Conservation (phyloP, 768 basidiomycete genomes). For the Boletales sp. region DNA sequence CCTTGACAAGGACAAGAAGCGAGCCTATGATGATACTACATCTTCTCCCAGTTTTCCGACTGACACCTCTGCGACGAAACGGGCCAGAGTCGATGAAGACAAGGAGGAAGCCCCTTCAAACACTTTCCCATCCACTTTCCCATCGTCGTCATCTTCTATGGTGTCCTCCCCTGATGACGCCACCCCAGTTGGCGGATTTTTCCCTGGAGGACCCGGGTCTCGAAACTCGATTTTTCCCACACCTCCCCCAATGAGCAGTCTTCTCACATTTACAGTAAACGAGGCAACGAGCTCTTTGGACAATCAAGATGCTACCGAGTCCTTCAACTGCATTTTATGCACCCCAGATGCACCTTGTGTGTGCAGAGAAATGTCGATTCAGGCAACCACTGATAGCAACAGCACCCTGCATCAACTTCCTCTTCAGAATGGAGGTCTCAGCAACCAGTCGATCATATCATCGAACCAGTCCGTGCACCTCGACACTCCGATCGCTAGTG, state of each 20-base stretch:
- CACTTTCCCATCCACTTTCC: conserved; percentile 21
- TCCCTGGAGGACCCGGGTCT: conserved; percentile 30
- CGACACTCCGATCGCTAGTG: conserved; percentile 23
- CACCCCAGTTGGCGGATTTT: conserved; percentile 25
- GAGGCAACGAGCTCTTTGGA: conserved; percentile 33
- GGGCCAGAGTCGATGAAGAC: conserved; percentile 29
- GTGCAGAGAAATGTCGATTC: conserved; percentile 63
- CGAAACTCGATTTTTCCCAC: conserved; percentile 28
- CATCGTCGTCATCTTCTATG: conserved; percentile 43
- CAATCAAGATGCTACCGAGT: conserved; percentile 26
- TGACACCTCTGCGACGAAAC: conserved; percentile 35
- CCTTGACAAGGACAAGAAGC: conserved; percentile 48
- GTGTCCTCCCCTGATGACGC: conserved; percentile 49
- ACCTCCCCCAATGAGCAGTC: conserved; percentile 26
- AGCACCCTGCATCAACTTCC: conserved; percentile 10
- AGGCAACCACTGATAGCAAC: conserved; percentile 28
- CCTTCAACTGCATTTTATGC: conserved; percentile 68
- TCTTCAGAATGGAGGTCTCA: conserved; percentile 11
- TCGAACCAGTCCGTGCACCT: conserved; percentile 27
- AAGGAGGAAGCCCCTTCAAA: conserved; percentile 13
- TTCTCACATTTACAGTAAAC: conserved; percentile 37
- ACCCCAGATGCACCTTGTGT: conserved; percentile 67
- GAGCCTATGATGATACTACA: conserved; percentile 51
- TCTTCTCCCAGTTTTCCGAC: conserved; percentile 25
- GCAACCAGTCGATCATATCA: conserved; percentile 12